Conservation (phyloP, 1,284 basidiomycete species). For the Cutaneotrichosporon cutaneum region DNA sequence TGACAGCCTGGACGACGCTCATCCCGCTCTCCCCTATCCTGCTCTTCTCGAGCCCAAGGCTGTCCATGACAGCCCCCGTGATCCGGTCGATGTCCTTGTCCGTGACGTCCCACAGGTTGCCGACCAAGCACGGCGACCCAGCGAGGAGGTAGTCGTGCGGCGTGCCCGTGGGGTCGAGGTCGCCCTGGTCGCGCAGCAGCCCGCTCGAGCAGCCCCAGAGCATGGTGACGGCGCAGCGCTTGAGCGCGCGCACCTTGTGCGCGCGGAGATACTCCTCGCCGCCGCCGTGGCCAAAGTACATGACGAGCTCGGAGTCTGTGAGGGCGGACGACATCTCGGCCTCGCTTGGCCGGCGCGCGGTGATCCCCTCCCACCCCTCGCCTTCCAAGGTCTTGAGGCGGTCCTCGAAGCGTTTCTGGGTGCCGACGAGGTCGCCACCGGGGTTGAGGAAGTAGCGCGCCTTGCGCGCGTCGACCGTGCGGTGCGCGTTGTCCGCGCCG, state of each 20-base stretch:
- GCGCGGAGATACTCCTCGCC: constrained; percentile 91
- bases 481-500: constrained; percentile 16
- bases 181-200: constrained; percentile 79
- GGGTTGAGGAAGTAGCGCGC: constrained; percentile 90
- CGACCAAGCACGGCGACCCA: constrained; percentile 88
- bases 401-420: constrained; percentile 74
- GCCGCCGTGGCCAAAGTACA: constrained; percentile 98
- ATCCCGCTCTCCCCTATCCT: constrained; percentile 52
- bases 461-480: constrained; percentile 63
- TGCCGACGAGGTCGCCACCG: constrained; percentile 79
- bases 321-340: constrained; percentile 74
- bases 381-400: constrained; percentile 70
- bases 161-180: constrained; percentile 87
- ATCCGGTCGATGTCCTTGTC: constrained; percentile 95
- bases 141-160: constrained; percentile 94
- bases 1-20: constrained; percentile 71
- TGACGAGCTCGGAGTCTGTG: constrained; percentile 70
- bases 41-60: constrained; percentile 60
- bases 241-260: constrained; percentile 75
- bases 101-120: constrained; percentile 97
- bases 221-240: constrained; percentile 87
- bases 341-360: constrained; percentile 73
- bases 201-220: constrained; percentile 99
- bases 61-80: constrained; percentile 77
- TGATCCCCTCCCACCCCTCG: constrained; percentile 78